Evolutionary conservation across 441 rosid species (phyloP), one percentile per base, ranked within the genome.

Genomic region (Populus tomentosa): DNA sequence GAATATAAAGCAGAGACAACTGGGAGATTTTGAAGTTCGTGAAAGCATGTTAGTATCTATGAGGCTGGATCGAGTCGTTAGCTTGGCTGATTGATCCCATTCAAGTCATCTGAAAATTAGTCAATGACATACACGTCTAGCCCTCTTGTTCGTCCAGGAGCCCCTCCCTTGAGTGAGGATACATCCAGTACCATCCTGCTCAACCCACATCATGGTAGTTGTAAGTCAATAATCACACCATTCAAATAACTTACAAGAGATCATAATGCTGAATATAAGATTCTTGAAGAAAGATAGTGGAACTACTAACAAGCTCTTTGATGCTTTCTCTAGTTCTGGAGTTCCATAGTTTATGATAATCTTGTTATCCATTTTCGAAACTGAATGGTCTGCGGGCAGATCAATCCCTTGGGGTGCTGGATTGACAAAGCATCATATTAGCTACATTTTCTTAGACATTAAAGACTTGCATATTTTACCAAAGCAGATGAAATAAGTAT

Each of bases 111-210:
- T 0, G 88, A 87, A 81, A 86, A 88, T 6, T 88, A 87, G 80
- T 87, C 84, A 2, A 88, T 69, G 2, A 84, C 56, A 53, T 82
- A 78, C 69, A 92, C 78, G 20, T 84, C 82, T 13, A 95, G 85
- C 78, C 97, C 99, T 78, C 99, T 90, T 14, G 99, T 95, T 82
- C 91, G 87, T 69, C 93, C 91, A 4, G 97, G 97, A 10, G 97
- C 95, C 42, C 98, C 99, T 1, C 92, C 97, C 62, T 81, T 88
- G 46, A 91, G 86, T 0, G 88, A 71, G 74, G 97, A 91, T 59
- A 89, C 82, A 79, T 95, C 96, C 92, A 93, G 74, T 56, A 83
- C 90, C 61, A 90, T 85, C 87, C 99, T 95, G 88, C 70, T n/a
- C 35, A 68, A 35, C 38, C 75, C 73, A 72, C 64, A 73, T 38